Conservation (phyloP, 2,329 filamentous ascomycete species). For the Samsoniella hepiali region DNA sequence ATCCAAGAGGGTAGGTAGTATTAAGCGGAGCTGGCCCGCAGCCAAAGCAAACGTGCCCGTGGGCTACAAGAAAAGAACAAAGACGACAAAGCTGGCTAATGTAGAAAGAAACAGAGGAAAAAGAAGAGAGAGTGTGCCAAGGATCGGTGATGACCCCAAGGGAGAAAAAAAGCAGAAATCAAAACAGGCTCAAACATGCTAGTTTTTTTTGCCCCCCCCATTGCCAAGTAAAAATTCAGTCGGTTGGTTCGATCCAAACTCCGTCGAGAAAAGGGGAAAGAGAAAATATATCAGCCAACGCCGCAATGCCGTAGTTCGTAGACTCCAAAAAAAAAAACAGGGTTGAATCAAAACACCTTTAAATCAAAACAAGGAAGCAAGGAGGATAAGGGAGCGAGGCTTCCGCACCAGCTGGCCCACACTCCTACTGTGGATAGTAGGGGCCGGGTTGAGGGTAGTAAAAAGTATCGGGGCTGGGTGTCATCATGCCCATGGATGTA, state of each 20-base stretch:
- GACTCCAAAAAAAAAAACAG: background rate
- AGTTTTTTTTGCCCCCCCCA: background rate
- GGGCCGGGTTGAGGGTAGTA: constrained; percentile 61
- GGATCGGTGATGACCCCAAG: constrained; percentile 17
- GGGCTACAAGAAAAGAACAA: background rate
- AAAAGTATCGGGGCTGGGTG: constrained; percentile 63
- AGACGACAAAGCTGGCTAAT: constrained; percentile 6
- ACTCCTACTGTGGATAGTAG: constrained; percentile 58
- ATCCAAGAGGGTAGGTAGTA: constrained; percentile 11
- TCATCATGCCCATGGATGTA: constrained; percentile 70
- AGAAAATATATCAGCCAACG: background rate
- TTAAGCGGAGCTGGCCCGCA: constrained; percentile 17
- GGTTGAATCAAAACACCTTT: background rate
- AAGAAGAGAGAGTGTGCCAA: constrained; percentile 7
- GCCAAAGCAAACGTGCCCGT: background rate
- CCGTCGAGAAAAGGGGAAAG: background rate
- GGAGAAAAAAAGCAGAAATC: constrained; percentile 17
- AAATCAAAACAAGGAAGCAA: background rate
- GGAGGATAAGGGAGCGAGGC: background rate
- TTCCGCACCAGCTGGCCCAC: constrained; percentile 20
- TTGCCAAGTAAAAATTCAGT: constrained; percentile 10
- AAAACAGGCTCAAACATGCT: constrained; percentile 10
- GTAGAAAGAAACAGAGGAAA: constrained; percentile 13
- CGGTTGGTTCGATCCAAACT: constrained; percentile 2
- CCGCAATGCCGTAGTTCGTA: background rate